Percentiles rank a stretch among this genome's conserved stretches.
Evolutionary conservation across 148 eudicot genomes (phyloP).

Genomic region (Fagopyrum homotropicum): DNA sequence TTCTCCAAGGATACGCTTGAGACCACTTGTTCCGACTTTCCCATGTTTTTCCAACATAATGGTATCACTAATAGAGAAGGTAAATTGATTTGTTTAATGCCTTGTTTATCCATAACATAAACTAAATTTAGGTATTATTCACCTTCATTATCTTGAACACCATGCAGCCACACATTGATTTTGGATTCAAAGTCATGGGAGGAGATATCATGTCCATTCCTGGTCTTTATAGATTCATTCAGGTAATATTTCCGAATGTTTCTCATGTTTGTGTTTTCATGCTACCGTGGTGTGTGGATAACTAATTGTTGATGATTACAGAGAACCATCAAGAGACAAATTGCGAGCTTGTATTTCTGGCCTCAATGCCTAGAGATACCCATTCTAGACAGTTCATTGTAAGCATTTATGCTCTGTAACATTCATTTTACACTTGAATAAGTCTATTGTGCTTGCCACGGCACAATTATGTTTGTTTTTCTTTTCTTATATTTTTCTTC

Average conservation of each 20-base stretch:
- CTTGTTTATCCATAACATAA: not conserved
- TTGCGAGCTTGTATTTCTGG: constrained; percentile 83
- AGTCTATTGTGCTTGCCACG: not conserved
- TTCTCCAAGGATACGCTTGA: constrained; percentile 67
- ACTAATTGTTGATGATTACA: constrained; percentile 21
- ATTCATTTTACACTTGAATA: not conserved
- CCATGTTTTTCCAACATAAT: constrained; percentile 72
- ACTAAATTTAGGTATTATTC: not conserved
- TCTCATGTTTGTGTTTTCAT: not conserved
- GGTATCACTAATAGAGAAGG: constrained; percentile 79
- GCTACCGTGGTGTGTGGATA: not conserved
- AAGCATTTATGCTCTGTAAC: constrained; percentile 10
- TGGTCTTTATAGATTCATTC: constrained; percentile 78
- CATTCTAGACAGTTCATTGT: constrained; percentile 69
- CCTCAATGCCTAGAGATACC: constrained; percentile 81
- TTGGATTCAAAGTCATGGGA: constrained; percentile 75
- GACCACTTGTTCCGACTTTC: constrained; percentile 74
- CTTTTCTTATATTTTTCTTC: not conserved
- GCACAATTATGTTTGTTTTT: not conserved
- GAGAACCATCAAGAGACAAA: constrained; percentile 70
- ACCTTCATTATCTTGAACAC: not conserved
- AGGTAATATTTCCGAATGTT: constrained; percentile 23
- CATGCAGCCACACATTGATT: constrained; percentile 79
- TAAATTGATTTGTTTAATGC: constrained; percentile 12
- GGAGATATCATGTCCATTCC: constrained; percentile 93